Conservation (phyloP, 306 rosid species). For the Begonia loranthoides region DNA sequence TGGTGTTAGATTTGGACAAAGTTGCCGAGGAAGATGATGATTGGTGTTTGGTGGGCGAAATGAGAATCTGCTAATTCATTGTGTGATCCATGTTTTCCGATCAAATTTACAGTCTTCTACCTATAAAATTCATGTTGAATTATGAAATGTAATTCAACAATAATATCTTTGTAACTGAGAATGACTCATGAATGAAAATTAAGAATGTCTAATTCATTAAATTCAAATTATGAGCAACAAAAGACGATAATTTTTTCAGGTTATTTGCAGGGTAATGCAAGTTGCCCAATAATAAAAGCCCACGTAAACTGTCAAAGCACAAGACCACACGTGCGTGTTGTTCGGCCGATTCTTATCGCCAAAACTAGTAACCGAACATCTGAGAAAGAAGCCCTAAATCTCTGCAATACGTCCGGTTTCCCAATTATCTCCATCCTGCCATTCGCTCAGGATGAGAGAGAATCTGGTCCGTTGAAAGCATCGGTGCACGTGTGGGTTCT, state of each 20-base stretch:
- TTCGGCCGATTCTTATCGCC: too few species aligned
- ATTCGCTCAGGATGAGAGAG: slow-evolving; percentile 1
- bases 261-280: too few species aligned
- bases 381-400: slow-evolving; percentile 10
- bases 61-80: background rate
- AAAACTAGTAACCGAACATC: slow-evolving; percentile 9
- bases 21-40: slow-evolving; percentile 28
- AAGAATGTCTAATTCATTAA: too few species aligned
- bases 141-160: background rate
- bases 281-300: too few species aligned
- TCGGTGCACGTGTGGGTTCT: slow-evolving; percentile 1
- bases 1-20: slow-evolving; percentile 19
- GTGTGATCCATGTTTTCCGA: background rate
- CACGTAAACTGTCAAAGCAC: too few species aligned
- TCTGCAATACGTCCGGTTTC: slow-evolving; percentile 28
- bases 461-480: slow-evolving; percentile 16
- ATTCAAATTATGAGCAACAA: too few species aligned
- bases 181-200: too few species aligned
- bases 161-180: background rate
- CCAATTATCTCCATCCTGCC: slow-evolving; percentile 4
- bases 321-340: too few species aligned
- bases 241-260: too few species aligned
- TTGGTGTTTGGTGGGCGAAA: slow-evolving; percentile 37
- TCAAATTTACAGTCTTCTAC: too few species aligned
- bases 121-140: background rate